phyloP scores from a whole-genome alignment of 1,139 yeast genomes.

The Sugiyamaella xylanicola region DNA sequence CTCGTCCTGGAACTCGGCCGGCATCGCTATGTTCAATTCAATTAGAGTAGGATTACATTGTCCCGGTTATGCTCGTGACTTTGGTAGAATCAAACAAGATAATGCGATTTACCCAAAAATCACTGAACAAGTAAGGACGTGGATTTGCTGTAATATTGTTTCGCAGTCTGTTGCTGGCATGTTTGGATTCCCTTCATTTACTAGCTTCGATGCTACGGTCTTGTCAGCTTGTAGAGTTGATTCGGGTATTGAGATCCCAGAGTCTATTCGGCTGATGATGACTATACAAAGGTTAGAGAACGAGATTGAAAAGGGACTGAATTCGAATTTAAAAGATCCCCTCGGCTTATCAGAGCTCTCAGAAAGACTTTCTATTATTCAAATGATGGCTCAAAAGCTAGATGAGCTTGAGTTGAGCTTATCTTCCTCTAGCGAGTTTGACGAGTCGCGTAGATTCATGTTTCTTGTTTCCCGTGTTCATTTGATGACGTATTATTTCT shows the following conservation, averaged over 20 bases:
- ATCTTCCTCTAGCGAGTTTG: conserved; percentile 47
- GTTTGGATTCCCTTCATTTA: conserved; percentile 93
- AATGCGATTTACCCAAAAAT: conserved; percentile 47
- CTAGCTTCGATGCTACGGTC: conserved; percentile 76
- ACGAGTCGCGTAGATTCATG: conserved; percentile 69
- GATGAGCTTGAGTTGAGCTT: conserved; percentile 69
- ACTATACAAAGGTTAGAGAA: conserved; percentile 84
- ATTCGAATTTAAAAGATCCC: conserved; percentile 68
- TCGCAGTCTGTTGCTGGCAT: conserved; percentile 89
- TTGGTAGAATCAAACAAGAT: conserved; percentile 47
- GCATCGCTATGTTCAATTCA: conserved; percentile 89
- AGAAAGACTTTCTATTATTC: conserved; percentile 73
- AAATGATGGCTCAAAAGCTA: conserved; percentile 67
- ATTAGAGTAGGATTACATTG: conserved; percentile 86
- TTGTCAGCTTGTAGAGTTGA: conserved; percentile 54
- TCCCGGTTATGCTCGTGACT: conserved; percentile 61
- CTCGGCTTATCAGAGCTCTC: conserved; percentile 63
- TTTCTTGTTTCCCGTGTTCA: conserved; percentile 76
- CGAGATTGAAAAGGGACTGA: conserved; percentile 76
- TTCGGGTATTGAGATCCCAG: conserved; percentile 54
- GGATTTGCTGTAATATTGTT: conserved; percentile 91
- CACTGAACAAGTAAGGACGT: conserved; percentile 80
- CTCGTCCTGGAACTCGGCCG: conserved; percentile 92
- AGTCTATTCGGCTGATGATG: conserved; percentile 68
- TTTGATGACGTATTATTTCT: conserved; percentile 74